Evolutionary conservation across 2,329 filamentous ascomycete species (phyloP).

Genomic region (Phialophora chinensis): DNA sequence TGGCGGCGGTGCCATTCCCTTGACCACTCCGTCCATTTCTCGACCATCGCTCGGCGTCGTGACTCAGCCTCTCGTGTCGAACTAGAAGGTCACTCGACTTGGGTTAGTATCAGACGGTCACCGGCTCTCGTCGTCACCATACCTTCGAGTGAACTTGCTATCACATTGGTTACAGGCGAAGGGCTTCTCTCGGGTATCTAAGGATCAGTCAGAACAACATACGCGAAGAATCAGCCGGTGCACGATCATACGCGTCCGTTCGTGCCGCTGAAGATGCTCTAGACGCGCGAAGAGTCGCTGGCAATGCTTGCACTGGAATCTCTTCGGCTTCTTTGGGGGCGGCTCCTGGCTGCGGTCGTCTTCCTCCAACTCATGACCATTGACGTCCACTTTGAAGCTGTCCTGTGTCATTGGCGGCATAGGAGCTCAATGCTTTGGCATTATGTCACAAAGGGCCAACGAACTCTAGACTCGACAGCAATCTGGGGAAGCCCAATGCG

Average conservation of each 20-base stretch:
- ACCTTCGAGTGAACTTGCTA: constrained; percentile 52
- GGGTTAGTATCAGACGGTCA: constrained; percentile 32
- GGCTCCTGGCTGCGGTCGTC: constrained; percentile 29
- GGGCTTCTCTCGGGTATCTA: constrained; percentile 49
- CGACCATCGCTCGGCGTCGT: constrained; percentile 39
- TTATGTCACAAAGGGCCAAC: constrained; percentile 6
- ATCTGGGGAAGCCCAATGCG: constrained; percentile 15
- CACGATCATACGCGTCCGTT: constrained; percentile 43
- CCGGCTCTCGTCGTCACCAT: constrained; percentile 24
- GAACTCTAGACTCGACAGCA: constrained; percentile 6
- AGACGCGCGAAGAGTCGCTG: constrained; percentile 44
- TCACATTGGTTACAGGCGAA: constrained; percentile 50
- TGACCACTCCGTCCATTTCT: constrained; percentile 34
- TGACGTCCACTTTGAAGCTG: constrained; percentile 18
- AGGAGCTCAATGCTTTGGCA: constrained; percentile 10
- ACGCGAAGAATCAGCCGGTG: not conserved
- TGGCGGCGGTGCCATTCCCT: constrained; percentile 39
- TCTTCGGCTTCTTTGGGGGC: constrained; percentile 50
- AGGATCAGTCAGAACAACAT: not conserved
- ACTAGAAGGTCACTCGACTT: constrained; percentile 48
- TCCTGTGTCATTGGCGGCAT: constrained; percentile 27
- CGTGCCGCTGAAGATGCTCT: constrained; percentile 51
- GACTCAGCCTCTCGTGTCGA: constrained; percentile 49
- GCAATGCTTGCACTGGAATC: constrained; percentile 43
- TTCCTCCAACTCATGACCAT: constrained; percentile 19